Conservation (phyloP, 345 rosid genomes). For the Viola odorata region DNA sequence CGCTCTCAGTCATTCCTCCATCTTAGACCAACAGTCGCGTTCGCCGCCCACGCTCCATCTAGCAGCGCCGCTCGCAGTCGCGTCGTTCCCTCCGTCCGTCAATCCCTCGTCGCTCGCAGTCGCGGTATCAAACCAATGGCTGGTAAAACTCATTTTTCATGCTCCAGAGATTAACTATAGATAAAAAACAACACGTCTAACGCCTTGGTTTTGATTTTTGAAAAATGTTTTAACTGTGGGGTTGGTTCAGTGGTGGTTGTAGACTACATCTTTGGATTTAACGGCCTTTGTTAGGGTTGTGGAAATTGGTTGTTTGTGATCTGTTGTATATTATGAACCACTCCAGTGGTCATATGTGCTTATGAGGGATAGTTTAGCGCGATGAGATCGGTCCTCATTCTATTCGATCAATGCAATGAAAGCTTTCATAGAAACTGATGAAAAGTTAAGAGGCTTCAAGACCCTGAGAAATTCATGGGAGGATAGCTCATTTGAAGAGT, state of each 20-base stretch:
- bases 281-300: neutral
- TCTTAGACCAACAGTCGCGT: too few relatives aligned
- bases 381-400: too few relatives aligned
- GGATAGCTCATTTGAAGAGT: too few relatives aligned
- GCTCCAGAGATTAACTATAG: conserved; percentile 43
- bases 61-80: too few relatives aligned
- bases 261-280: conserved; percentile 1
- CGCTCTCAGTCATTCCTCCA: too few relatives aligned
- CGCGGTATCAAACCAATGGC: too few relatives aligned
- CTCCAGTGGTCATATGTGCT: conserved; percentile 3
- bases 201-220: neutral
- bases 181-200: conserved; percentile 16
- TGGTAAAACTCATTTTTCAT: conserved; percentile 55
- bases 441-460: too few relatives aligned
- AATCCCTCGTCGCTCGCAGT: too few relatives aligned
- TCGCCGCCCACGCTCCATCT: too few relatives aligned
- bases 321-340: conserved; percentile 5
- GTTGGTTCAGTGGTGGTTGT: neutral
- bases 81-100: too few relatives aligned
- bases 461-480: too few relatives aligned
- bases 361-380: conserved; percentile 7
- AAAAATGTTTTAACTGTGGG: neutral
- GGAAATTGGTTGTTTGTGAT: conserved; percentile 14
- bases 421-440: too few relatives aligned
- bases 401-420: neutral